Evolutionary conservation across 345 rosid species (phyloP).

Genomic region (Dipteronia dyeriana): DNA sequence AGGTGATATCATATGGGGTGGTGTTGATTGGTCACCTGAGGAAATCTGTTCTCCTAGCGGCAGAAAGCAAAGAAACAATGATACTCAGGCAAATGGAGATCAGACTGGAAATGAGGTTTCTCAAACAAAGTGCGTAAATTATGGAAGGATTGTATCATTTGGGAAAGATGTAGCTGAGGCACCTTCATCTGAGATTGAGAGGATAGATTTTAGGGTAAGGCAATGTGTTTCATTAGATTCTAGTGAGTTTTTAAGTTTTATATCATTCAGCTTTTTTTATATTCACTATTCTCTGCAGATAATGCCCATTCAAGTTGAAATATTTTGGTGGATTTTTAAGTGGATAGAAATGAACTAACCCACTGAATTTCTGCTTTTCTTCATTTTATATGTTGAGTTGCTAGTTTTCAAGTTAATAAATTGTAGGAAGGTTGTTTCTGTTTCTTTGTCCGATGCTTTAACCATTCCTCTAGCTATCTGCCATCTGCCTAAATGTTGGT

Average conservation of each 20-base stretch:
- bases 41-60: conserved; percentile 49
- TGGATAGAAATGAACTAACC: not conserved
- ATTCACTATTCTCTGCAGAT: not conserved
- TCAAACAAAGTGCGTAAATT: conserved; percentile 45
- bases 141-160: conserved; percentile 90
- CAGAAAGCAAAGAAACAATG: conserved; percentile 48
- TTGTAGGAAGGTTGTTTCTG: not conserved
- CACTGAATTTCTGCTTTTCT: not conserved
- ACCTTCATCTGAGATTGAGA: conserved; percentile 59
- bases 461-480: not conserved
- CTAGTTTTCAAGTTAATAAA: not conserved
- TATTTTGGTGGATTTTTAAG: not conserved
- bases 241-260: not conserved
- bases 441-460: conserved; percentile 1
- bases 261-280: not conserved
- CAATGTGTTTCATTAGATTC: conserved; percentile 7
- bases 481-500: not conserved
- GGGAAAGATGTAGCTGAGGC: conserved; percentile 81
- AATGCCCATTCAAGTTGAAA: not conserved
- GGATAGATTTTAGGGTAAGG: conserved; percentile 83
- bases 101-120: conserved; percentile 37
- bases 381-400: not conserved
- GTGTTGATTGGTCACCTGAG: conserved; percentile 93
- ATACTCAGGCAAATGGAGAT: conserved; percentile 30
- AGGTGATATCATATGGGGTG: conserved; percentile 96